Percentiles rank a stretch among this genome's conserved stretches.
These are phyloP conservation scores for Boechera divaricarpa DNA, from an alignment of 345 rosid genomes.

Conservation along the genomic window DNA sequence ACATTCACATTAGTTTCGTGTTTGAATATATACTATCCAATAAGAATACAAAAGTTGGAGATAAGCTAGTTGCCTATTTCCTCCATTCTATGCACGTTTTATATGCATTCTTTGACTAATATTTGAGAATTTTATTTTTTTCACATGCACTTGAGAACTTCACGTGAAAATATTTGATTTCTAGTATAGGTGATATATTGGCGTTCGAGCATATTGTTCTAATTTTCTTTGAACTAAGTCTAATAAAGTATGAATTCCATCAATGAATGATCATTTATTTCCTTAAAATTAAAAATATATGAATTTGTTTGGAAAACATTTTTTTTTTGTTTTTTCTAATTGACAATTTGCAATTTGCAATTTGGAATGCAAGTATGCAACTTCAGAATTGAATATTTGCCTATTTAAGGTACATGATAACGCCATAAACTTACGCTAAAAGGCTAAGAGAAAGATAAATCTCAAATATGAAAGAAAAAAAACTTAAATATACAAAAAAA, in stretches of 20 bases:
- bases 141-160: constrained; percentile 33
- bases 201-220: too few relatives aligned
- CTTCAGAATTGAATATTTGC: constrained; percentile 20
- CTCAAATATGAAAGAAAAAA: constrained; percentile 27
- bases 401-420: constrained; percentile 16
- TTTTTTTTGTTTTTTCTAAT: not conserved
- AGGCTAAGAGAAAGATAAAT: constrained; percentile 22
- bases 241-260: not conserved
- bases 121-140: not conserved
- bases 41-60: not conserved
- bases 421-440: constrained; percentile 9
- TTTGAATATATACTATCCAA: not conserved
- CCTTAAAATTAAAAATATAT: not conserved
- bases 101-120: not conserved
- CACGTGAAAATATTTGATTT: constrained; percentile 19
- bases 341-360: not conserved
- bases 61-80: not conserved
- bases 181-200: not conserved
- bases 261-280: not conserved
- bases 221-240: not conserved
- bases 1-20: constrained; percentile 19
- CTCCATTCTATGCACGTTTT: constrained; percentile 30
- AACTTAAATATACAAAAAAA: constrained; percentile 31
- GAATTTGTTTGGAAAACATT: not conserved
- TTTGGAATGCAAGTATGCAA: constrained; percentile 18